phyloP scores from a whole-genome alignment of 768 basidiomycete species.

The Pleurotus djamor region DNA sequence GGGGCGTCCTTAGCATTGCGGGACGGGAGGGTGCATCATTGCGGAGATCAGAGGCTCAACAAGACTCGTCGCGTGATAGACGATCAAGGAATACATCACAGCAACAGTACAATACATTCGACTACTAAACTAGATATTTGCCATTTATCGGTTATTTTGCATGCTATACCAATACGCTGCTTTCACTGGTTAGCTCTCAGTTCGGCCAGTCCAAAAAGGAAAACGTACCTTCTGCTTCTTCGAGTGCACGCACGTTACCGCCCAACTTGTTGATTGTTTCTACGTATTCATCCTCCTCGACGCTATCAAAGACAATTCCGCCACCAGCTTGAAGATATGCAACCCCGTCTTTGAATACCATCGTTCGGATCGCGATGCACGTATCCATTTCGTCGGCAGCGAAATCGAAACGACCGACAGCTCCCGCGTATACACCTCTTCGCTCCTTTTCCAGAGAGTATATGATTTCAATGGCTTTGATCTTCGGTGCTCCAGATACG shows the following conservation, averaged over 20 bases:
- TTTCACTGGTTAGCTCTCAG: not conserved
- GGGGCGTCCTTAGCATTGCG: conserved; percentile 88
- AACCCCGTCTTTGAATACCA: conserved; percentile 92
- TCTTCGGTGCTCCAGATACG: conserved; percentile 98
- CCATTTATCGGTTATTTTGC: conserved; percentile 38
- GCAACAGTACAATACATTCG: conserved; percentile 11
- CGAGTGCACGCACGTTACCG: conserved; percentile 83
- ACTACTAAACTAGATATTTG: conserved; percentile 13
- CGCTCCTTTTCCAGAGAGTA: conserved; percentile 84
- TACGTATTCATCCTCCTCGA: conserved; percentile 95
- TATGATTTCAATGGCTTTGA: conserved; percentile 95
- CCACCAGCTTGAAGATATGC: conserved; percentile 96
- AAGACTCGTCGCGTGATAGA: conserved; percentile 8
- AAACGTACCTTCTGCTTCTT: conserved; percentile 82
- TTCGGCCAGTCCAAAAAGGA: not conserved
- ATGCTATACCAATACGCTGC: conserved; percentile 71
- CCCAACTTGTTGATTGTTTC: conserved; percentile 96
- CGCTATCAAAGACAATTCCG: conserved; percentile 95
- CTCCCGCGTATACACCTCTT: conserved; percentile 94
- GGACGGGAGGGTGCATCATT: conserved; percentile 70
- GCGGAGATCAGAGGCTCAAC: conserved; percentile 24
- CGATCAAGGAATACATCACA: conserved; percentile 10
- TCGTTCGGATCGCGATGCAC: conserved; percentile 97
- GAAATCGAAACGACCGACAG: conserved; percentile 98
- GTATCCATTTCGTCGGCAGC: conserved; percentile 95